Evolutionary conservation across 345 rosid genomes (phyloP).

Genomic region (Eucalyptus victrix): DNA sequence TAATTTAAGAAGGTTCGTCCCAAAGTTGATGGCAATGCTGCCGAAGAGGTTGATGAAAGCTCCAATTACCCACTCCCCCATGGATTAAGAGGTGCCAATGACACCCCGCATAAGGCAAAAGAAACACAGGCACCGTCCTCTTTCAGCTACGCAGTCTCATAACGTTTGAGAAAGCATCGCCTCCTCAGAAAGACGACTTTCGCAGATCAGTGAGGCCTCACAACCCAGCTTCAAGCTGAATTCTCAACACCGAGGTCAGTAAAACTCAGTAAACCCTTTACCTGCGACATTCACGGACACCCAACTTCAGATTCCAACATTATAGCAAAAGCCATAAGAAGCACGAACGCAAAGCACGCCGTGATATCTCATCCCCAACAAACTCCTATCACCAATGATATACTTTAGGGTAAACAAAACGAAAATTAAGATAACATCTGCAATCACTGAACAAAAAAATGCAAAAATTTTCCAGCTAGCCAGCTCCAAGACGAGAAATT

Average conservation of each 20-base stretch:
- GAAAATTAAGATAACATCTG: background rate
- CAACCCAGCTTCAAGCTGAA: background rate
- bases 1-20: constrained; percentile 97
- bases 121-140: constrained; percentile 4
- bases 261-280: background rate
- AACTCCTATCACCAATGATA: background rate
- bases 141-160: constrained; percentile 1
- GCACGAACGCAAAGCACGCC: background rate
- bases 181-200: background rate
- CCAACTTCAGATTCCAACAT: background rate
- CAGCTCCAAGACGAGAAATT: background rate
- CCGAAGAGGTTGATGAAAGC: constrained; percentile 92
- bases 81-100: constrained; percentile 27
- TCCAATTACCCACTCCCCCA: constrained; percentile 99
- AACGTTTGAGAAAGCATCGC: background rate
- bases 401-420: background rate
- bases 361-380: background rate
- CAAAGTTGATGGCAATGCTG: constrained; percentile 96
- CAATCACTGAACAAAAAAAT: background rate
- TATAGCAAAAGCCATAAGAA: background rate
- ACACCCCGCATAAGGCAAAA: constrained; percentile 17
- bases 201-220: background rate
- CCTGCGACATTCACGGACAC: background rate
- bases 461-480: background rate
- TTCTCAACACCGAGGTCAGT: background rate